Evolutionary conservation across 495 filamentous ascomycete genomes (phyloP), one percentile per base, ranked within the genome.

Genomic region (Massariosphaeria phaeospora): DNA sequence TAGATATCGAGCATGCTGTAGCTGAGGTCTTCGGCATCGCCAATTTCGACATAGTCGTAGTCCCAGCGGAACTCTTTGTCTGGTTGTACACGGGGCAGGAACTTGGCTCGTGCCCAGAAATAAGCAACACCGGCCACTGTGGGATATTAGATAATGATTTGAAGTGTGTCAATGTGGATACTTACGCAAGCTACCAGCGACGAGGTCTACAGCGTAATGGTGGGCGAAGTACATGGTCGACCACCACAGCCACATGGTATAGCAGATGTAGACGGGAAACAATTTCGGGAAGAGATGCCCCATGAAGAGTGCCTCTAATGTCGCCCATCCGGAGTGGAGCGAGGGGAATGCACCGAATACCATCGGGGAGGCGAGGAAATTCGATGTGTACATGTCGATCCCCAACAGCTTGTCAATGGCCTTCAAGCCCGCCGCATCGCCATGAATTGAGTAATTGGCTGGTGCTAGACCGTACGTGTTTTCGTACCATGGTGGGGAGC

Each of bases 221-320:
- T 96, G 91, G 36, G 88, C 91, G 47, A 96, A 80, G 64, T 96
- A 95, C 86, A 96, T 93, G 43, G 91, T 96, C n/a, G 91, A 84
- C 91, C 91, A 96, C 85, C 88, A 95, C 65, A 96, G 83, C 91
- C 91, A 96, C 48, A 84, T 75, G 9, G 83, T 84, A 70, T 96
- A 96, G 42, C 75, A 76, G 40, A 89, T 76, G 72, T 91, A 93
- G 23, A 91, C 65, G 30, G 82, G 81, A 58, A 82, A 80, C 49
- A 91, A 72, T 25, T 79, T 78, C 2, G 91, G 91, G 75, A 96
- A 96, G 64, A 88, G 79, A 64, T 91, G 83, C 68, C 83, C 85
- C 79, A 96, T 85, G 75, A 96, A 96, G n/a, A 95, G 75, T 29
- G 88, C 88, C 62, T 95, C 88, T 53, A 95, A 73, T 5, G 88